A percentile compares a stretch with the other conserved stretches of the same genome.
These are phyloP conservation scores for Gremmenia infestans DNA, from an alignment of 2,329 filamentous ascomycete genomes.

Conservation along the genomic window DNA sequence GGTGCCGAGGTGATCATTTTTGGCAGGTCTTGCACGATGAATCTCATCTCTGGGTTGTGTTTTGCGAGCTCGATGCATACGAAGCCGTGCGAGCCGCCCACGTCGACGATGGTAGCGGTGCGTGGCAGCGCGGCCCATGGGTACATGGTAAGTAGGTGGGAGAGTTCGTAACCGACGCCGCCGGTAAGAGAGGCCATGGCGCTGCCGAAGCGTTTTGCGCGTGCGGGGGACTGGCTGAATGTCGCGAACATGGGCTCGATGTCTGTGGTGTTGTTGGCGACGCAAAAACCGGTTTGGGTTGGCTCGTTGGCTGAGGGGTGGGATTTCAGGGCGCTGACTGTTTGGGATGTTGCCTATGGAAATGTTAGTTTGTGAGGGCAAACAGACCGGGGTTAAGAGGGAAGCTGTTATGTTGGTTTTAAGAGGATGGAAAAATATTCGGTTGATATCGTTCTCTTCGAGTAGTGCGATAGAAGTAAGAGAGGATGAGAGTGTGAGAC, in stretches of 20 bases:
- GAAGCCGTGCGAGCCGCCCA: slow-evolving; percentile 55
- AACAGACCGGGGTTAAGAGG: neutral
- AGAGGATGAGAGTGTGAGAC: neutral
- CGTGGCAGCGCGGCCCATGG: slow-evolving; percentile 43
- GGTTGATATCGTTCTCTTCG: neutral
- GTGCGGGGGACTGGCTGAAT: slow-evolving; percentile 43
- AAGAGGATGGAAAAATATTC: no score
- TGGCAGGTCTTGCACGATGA: slow-evolving; percentile 50
- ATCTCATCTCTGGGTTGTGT: slow-evolving; percentile 45
- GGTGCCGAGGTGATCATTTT: slow-evolving; percentile 45
- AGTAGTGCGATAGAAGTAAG: neutral
- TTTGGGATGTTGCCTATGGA: slow-evolving; percentile 42
- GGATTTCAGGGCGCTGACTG: slow-evolving; percentile 39
- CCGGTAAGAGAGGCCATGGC: slow-evolving; percentile 52
- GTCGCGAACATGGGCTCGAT: slow-evolving; percentile 51
- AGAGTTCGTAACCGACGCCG: slow-evolving; percentile 52
- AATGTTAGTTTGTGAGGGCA: neutral
- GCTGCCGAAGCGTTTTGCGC: slow-evolving; percentile 47
- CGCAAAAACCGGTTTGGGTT: slow-evolving; percentile 46
- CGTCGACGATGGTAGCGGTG: slow-evolving; percentile 49
- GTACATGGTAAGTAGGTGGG: slow-evolving; percentile 49
- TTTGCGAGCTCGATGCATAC: slow-evolving; percentile 50
- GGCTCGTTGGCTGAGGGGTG: slow-evolving; percentile 46
- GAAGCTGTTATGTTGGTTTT: no score
- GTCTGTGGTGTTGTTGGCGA: slow-evolving; percentile 45